Percentiles rank a stretch among this genome's conserved stretches.
phyloP scores from a whole-genome alignment of 306 rosid species.

The Phaseolus lunatus region DNA sequence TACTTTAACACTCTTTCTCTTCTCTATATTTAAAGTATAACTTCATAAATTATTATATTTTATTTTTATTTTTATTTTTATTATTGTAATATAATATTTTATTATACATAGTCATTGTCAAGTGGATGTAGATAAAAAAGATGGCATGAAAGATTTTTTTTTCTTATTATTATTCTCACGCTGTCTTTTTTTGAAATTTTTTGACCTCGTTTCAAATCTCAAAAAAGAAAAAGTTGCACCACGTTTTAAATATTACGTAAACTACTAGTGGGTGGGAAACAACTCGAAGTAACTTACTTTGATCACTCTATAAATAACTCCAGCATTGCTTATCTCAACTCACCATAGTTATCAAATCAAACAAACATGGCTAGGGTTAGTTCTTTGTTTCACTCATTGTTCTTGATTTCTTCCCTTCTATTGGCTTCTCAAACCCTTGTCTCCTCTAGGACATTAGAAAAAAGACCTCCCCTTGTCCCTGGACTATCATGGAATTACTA shows the following conservation, averaged over 20 bases:
- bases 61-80: too few relatives aligned
- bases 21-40: too few relatives aligned
- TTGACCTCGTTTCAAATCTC: background rate
- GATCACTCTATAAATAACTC: background rate
- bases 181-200: background rate
- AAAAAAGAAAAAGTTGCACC: background rate
- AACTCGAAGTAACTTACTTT: too few relatives aligned
- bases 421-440: background rate
- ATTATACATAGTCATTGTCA: too few relatives aligned
- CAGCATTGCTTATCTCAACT: background rate
- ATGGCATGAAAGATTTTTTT: too few relatives aligned
- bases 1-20: too few relatives aligned
- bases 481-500: slow-evolving; percentile 3
- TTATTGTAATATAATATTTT: too few relatives aligned
- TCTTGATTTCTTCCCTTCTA: background rate
- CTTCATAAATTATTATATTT: too few relatives aligned
- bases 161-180: background rate
- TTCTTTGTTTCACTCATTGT: background rate
- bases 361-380: slow-evolving; percentile 17
- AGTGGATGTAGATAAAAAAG: too few relatives aligned
- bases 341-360: background rate
- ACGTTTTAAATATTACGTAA: slow-evolving; percentile 2
- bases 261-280: background rate
- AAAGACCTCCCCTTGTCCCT: background rate
- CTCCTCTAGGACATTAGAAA: background rate